These are phyloP conservation scores for Austropuccinia psidii DNA, from an alignment of 1,284 basidiomycete genomes.

Conservation along the genomic window DNA sequence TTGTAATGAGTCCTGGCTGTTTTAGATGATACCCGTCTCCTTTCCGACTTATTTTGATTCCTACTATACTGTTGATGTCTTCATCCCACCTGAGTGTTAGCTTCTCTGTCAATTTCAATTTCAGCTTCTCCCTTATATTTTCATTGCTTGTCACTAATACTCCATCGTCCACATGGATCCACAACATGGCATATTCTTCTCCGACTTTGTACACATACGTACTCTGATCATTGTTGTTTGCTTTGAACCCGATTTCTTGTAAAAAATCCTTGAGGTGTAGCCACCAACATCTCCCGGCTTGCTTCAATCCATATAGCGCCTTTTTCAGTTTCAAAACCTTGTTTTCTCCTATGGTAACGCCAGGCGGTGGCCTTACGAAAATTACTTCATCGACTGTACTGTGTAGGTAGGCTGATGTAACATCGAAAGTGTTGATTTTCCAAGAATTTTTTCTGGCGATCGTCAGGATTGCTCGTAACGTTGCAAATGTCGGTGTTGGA, in stretches of 20 bases:
- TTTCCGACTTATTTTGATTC: neutral
- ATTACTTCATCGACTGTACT: neutral
- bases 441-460: neutral
- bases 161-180: constrained; percentile 15
- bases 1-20: neutral
- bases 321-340: neutral
- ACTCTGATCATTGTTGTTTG: neutral
- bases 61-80: neutral
- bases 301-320: neutral
- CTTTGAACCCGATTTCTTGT: neutral
- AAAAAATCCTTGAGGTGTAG: neutral
- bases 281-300: neutral
- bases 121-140: neutral
- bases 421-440: neutral
- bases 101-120: neutral
- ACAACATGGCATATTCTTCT: neutral
- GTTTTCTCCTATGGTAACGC: neutral
- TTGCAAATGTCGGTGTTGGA: constrained; percentile 16
- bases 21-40: neutral
- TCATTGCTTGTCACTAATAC: neutral
- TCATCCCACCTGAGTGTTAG: neutral
- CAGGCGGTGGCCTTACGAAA: neutral
- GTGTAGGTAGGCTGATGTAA: neutral
- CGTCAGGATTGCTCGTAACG: neutral
- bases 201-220: neutral